Percentiles rank a stretch among this genome's conserved stretches.
These are phyloP conservation scores for Pyrus betulifolia DNA, from an alignment of 306 rosid genomes.

Conservation along the genomic window DNA sequence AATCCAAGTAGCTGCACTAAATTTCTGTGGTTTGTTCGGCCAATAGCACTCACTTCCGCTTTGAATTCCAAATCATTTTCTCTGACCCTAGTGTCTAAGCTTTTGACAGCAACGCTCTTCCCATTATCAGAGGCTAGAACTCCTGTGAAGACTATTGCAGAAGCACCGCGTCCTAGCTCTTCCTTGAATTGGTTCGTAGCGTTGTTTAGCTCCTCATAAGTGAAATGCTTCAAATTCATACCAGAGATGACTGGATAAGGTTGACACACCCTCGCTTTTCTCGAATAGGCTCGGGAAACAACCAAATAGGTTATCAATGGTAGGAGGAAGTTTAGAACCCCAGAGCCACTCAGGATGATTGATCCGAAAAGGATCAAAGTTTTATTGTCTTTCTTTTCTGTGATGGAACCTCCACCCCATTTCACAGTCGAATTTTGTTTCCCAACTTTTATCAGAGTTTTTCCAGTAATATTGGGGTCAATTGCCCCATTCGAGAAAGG, in stretches of 20 bases:
- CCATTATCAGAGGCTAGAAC: background rate
- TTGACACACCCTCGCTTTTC: background rate
- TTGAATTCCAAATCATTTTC: constrained; percentile 37
- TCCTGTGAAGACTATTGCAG: constrained; percentile 28
- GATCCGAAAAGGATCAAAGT: constrained; percentile 8
- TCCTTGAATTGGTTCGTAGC: constrained; percentile 23
- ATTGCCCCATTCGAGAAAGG: constrained; percentile 14
- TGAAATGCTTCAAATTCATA: constrained; percentile 11
- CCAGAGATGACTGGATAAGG: background rate
- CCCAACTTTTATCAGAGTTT: constrained; percentile 25
- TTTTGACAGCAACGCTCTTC: constrained; percentile 37
- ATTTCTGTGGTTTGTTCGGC: constrained; percentile 27
- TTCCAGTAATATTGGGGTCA: background rate
- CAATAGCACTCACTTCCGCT: constrained; percentile 23
- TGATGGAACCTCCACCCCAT: too few species aligned
- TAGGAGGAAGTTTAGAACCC: constrained; percentile 10
- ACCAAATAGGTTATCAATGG: background rate
- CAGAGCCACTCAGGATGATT: constrained; percentile 11
- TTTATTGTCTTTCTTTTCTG: background rate
- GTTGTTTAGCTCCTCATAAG: too few species aligned
- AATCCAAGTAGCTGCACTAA: constrained; percentile 11
- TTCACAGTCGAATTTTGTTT: background rate
- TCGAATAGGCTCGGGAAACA: too few species aligned
- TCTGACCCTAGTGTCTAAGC: constrained; percentile 8
- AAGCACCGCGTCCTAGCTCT: constrained; percentile 21